Conservation (phyloP, 129 eudicot genomes). For the Logfia minima region DNA sequence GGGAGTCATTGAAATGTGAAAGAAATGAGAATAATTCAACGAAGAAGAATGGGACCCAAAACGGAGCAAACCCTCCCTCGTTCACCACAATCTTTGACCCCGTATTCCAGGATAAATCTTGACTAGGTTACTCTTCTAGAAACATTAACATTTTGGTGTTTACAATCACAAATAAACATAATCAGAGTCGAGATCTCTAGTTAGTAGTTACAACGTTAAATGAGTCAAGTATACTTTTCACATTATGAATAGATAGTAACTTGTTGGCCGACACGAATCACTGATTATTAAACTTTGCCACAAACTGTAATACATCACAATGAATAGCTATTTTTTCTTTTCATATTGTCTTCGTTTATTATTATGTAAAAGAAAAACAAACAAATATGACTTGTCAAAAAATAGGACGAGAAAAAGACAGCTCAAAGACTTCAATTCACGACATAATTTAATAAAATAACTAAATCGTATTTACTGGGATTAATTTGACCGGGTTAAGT, state of each 20-base stretch:
- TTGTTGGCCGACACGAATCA: no score
- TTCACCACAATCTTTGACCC: slow-evolving; percentile 29
- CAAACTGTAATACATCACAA: no score
- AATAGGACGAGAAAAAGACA: neutral
- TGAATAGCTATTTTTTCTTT: no score
- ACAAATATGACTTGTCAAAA: no score
- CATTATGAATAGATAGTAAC: no score
- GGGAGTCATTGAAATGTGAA: slow-evolving; percentile 3
- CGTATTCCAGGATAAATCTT: slow-evolving; percentile 24
- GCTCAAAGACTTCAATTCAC: neutral
- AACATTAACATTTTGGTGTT: neutral
- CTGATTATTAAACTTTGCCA: no score
- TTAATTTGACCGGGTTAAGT: no score
- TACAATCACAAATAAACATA: neutral
- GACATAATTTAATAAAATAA: neutral
- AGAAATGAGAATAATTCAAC: slow-evolving; percentile 26
- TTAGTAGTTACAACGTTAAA: no score
- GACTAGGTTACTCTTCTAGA: slow-evolving; percentile 17
- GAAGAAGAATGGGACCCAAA: slow-evolving; percentile 22
- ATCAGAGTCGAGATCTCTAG: no score
- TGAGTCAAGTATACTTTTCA: no score
- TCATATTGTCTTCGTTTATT: neutral
- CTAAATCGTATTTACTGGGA: no score
- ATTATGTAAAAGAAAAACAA: no score
- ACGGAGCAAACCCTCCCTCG: slow-evolving; percentile 25